Conservation (phyloP, 768 basidiomycete genomes). For the Lactarius indigo region DNA sequence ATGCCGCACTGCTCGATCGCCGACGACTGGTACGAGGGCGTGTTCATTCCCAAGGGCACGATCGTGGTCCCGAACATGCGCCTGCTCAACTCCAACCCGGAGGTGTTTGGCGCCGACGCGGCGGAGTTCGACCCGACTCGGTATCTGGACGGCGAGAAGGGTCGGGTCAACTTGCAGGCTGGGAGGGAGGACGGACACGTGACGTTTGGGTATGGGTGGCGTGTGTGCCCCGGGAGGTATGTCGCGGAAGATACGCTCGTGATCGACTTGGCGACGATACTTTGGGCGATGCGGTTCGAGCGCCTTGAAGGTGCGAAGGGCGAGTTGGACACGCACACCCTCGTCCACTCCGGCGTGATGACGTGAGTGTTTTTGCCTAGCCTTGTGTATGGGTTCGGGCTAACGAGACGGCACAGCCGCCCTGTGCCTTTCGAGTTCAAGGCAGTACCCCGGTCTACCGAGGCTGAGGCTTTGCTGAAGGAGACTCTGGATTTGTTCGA, state of each 20-base stretch:
- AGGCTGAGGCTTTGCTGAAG: neutral
- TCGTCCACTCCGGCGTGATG: neutral
- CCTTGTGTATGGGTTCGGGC: neutral
- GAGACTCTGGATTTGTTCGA: neutral
- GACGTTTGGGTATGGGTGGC: constrained; percentile 3
- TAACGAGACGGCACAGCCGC: neutral
- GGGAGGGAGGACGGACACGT: constrained; percentile 31
- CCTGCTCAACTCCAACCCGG: neutral
- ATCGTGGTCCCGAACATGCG: neutral
- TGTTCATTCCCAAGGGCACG: neutral
- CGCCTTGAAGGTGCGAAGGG: neutral
- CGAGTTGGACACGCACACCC: neutral
- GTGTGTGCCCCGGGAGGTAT: neutral
- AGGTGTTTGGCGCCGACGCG: neutral
- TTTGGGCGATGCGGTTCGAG: neutral
- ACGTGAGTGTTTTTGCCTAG: neutral
- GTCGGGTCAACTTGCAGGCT: neutral
- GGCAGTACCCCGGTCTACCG: constrained; percentile 19
- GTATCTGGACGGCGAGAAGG: neutral
- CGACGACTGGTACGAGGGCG: neutral
- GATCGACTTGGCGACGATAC: neutral
- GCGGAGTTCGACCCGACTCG: neutral
- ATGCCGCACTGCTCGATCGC: neutral
- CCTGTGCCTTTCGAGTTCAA: constrained; percentile 21
- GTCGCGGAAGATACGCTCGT: neutral